Evolutionary conservation across 148 eudicot species (phyloP).

Genomic region (Nepenthes mirabilis): DNA sequence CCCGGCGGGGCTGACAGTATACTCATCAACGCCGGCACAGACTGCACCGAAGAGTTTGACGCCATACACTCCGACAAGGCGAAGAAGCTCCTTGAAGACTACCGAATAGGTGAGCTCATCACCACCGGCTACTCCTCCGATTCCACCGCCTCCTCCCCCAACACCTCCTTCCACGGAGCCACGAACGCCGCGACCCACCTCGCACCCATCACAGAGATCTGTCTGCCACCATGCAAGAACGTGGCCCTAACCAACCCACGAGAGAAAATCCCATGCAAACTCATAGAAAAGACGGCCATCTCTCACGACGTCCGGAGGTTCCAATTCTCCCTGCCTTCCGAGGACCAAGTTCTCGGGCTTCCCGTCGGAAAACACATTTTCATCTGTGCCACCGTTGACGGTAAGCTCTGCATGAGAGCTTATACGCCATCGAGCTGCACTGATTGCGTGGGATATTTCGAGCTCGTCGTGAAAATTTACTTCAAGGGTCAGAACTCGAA

Average conservation of each 20-base stretch:
- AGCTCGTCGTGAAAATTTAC: conserved; percentile 68
- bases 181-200: conserved; percentile 11
- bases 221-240: conserved; percentile 10
- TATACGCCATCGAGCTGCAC: conserved; percentile 69
- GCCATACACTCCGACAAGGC: conserved; percentile 90
- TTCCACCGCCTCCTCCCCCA: conserved; percentile 41
- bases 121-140: conserved; percentile 45
- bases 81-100: conserved; percentile 64
- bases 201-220: conserved; percentile 46
- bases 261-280: conserved; percentile 56
- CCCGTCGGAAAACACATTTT: conserved; percentile 84
- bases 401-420: conserved; percentile 84
- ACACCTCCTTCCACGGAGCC: conserved; percentile 54
- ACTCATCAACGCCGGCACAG: conserved; percentile 82
- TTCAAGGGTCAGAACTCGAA: conserved; percentile 45
- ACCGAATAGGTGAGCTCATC: conserved; percentile 55
- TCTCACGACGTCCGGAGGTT: conserved; percentile 74
- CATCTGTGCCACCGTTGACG: conserved; percentile 48
- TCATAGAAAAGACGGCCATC: conserved; percentile 41
- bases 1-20: conserved; percentile 90
- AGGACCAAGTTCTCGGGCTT: conserved; percentile 65
- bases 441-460: conserved; percentile 65
- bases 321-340: conserved; percentile 47
- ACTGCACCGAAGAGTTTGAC: conserved; percentile 88
- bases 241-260: conserved; percentile 50